Evolutionary conservation across 2,329 filamentous ascomycete genomes (phyloP).

Genomic region (Kalaharituber pfeilii): DNA sequence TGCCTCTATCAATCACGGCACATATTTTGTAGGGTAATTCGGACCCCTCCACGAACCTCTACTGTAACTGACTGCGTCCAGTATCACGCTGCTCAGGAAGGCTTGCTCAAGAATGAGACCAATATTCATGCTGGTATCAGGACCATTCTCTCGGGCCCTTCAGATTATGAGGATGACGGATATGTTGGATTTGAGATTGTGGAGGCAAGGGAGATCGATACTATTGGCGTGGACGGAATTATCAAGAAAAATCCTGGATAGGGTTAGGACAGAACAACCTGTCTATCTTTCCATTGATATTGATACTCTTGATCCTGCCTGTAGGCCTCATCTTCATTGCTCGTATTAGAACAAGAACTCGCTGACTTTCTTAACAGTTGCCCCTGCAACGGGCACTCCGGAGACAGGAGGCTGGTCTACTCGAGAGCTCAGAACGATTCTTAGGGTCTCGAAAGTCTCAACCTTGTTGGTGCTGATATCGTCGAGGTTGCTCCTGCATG

Average conservation of each 20-base stretch:
- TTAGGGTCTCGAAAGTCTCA: constrained; percentile 52
- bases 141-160: constrained; percentile 60
- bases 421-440: constrained; percentile 52
- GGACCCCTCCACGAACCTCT: not conserved
- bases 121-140: constrained; percentile 81
- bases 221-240: constrained; percentile 53
- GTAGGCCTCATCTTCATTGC: not conserved
- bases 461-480: constrained; percentile 52
- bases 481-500: constrained; percentile 59
- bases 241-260: constrained; percentile 58
- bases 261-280: constrained; percentile 55
- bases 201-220: constrained; percentile 55
- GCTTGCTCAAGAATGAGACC: constrained; percentile 60
- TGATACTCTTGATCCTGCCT: constrained; percentile 66
- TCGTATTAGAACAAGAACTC: too few species aligned
- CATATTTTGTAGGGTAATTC: constrained; percentile 43
- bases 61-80: not conserved
- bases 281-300: constrained; percentile 78
- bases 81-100: constrained; percentile 47
- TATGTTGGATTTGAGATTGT: constrained; percentile 74
- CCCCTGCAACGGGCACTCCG: constrained; percentile 56
- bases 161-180: constrained; percentile 70
- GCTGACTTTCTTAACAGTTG: constrained; percentile 26
- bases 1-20: constrained; percentile 69
- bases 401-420: constrained; percentile 64